phyloP scores from a whole-genome alignment of 2,329 filamentous ascomycete genomes.

The Seiridium unicorne region DNA sequence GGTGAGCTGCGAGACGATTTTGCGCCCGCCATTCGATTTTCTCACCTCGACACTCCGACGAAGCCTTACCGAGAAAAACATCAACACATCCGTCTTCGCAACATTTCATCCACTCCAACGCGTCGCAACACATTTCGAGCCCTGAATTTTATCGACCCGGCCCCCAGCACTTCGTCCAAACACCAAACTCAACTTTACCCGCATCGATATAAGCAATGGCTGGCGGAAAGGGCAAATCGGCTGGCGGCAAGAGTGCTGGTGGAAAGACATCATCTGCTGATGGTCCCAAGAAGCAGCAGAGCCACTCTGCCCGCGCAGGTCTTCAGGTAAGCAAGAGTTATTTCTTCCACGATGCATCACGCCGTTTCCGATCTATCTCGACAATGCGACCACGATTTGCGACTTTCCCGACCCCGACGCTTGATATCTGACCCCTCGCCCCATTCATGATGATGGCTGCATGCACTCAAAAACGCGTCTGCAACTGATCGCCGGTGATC shows the following conservation, averaged over 20 bases:
- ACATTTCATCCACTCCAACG: not conserved
- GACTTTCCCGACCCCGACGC: not conserved
- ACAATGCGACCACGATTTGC: not conserved
- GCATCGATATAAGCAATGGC: constrained; percentile 51
- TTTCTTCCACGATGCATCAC: not conserved
- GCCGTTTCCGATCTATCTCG: not conserved
- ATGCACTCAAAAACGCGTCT: constrained; percentile 6
- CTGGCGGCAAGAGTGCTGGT: constrained; percentile 65
- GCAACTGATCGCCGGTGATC: not conserved
- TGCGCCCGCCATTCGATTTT: constrained; percentile 10
- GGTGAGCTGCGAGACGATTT: not conserved
- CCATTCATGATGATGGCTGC: not conserved
- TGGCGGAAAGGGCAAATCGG: constrained; percentile 91
- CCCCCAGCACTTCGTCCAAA: not conserved
- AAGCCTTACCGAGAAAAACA: constrained; percentile 8
- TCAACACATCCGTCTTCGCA: constrained; percentile 9
- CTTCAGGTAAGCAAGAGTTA: constrained; percentile 72
- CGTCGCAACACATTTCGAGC: constrained; percentile 3
- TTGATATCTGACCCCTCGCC: not conserved
- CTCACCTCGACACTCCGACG: not conserved
- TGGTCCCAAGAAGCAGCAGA: constrained; percentile 82
- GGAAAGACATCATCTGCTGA: constrained; percentile 47
- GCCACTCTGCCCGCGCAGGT: constrained; percentile 92
- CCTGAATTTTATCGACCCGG: not conserved
- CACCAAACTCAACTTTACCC: not conserved